Evolutionary conservation across 2,329 filamentous ascomycete species (phyloP).

Genomic region (Trichoderma sp.): DNA sequence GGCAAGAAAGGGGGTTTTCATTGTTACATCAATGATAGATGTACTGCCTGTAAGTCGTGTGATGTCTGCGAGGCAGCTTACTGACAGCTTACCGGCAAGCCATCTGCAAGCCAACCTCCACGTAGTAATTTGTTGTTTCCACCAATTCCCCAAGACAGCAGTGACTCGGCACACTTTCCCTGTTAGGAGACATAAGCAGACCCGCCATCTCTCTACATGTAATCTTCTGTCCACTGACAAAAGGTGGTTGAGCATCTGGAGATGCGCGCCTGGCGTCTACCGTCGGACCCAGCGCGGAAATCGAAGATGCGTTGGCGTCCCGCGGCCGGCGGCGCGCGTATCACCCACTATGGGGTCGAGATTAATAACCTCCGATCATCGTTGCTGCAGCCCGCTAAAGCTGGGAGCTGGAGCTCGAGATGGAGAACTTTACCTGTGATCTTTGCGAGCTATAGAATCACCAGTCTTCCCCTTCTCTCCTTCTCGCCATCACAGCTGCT

Average conservation of each 20-base stretch:
- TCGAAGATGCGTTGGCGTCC: not conserved
- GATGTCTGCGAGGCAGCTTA: not conserved
- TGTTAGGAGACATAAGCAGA: not conserved
- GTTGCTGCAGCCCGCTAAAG: not conserved
- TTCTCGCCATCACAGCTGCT: not conserved
- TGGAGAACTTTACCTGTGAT: not conserved
- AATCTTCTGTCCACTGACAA: not conserved
- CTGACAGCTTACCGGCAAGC: not conserved
- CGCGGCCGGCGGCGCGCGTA: not conserved
- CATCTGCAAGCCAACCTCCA: not conserved
- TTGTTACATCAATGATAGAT: not conserved
- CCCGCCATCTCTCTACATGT: not conserved
- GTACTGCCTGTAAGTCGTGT: not conserved
- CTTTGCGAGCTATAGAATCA: not conserved
- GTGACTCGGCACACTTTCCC: not conserved
- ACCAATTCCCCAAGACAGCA: not conserved
- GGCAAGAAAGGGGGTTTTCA: not conserved
- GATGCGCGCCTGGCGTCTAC: not conserved
- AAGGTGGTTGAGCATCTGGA: not conserved
- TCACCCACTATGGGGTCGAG: not conserved
- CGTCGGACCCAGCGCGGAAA: not conserved
- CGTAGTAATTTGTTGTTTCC: not conserved
- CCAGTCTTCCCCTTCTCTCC: not conserved
- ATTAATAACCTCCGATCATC: not conserved
- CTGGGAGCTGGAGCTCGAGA: not conserved